Evolutionary conservation across 352 stramenopile species (phyloP), one percentile per base, ranked within the genome.

Genomic region (Globisporangium yorkense): DNA sequence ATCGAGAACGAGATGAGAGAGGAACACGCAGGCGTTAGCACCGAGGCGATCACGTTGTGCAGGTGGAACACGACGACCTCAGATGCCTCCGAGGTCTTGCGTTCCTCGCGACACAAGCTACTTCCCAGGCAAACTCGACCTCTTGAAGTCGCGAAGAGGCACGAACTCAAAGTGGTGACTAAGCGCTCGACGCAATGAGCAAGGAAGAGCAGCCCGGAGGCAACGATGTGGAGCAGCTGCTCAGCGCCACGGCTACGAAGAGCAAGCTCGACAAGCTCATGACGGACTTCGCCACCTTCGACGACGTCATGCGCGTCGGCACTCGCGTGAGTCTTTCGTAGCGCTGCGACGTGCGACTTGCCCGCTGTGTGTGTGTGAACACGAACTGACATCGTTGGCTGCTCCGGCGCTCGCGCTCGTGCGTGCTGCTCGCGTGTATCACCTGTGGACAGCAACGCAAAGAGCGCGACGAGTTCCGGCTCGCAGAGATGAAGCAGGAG

Each of bases 401-500:
- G 8, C 9, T 12, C 10, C 35, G 35, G 10, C 35, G 29, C 20
- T 27, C 4, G 24, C 40, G n/a, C 4, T 45, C n/a, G 31, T 55
- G 29, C 5, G 5, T 58, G 5, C n/a, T 58, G 2, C 31, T 16
- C 4, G 24, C 24, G 24, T 27, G 24, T 27, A 16, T 24, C 2
- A 45, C 20, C 7, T 27, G 56, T 3, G 2, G 7, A 20, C 62
- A 92, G 81, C 82, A 90, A 74, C 80, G 94, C 5, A 90, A 89
- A 50, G 92, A 98, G 72, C 92, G 93, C 50, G 92, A 98, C 57
- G 92, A 98, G 67, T 81, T 96, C 65, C 87, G 85, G 13, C 67
- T 98, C 37, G 92, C 91, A 10, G 85, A 98, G 69, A 92, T 98
- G 67, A 83, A 85, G 46, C 85, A 97, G 29, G 87, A 98, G 65